phyloP scores from a whole-genome alignment of 495 filamentous ascomycete species.

The Amphirosellinia nigrospora region DNA sequence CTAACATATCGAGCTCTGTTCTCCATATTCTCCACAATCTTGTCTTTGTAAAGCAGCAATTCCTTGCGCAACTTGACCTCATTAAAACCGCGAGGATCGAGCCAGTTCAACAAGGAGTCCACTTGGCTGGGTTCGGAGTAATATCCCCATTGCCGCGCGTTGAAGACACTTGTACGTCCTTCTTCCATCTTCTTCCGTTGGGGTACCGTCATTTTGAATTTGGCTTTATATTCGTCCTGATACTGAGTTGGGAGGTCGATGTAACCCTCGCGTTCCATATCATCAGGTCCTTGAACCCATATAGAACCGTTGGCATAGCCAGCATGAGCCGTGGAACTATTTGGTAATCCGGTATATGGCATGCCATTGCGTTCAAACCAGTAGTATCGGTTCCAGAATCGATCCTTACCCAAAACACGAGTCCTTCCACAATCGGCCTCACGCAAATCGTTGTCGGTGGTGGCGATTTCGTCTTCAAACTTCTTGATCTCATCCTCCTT shows the following conservation, averaged over 20 bases:
- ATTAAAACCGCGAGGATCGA: slow-evolving; percentile 81
- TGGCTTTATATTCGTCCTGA: slow-evolving; percentile 64
- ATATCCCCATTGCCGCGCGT: slow-evolving; percentile 87
- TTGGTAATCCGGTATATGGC: slow-evolving; percentile 88
- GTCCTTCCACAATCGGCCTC: slow-evolving; percentile 93
- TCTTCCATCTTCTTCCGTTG: slow-evolving; percentile 89
- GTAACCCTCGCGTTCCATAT: slow-evolving; percentile 80
- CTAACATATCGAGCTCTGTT: slow-evolving; percentile 74
- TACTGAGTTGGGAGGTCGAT: slow-evolving; percentile 73
- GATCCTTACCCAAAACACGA: slow-evolving; percentile 84
- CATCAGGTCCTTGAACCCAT: slow-evolving; percentile 95
- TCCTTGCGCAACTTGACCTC: slow-evolving; percentile 88
- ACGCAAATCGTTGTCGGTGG: slow-evolving; percentile 87
- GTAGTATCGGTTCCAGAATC: slow-evolving; percentile 98
- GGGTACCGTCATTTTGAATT: slow-evolving; percentile 78
- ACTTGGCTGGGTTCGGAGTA: slow-evolving; percentile 79
- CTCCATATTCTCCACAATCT: slow-evolving; percentile 81
- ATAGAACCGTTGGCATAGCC: slow-evolving; percentile 92
- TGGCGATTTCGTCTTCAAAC: slow-evolving; percentile 81
- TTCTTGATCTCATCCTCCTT: slow-evolving; percentile 78
- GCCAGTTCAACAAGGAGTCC: slow-evolving; percentile 82
- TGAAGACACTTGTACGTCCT: slow-evolving; percentile 76
- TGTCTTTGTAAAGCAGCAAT: slow-evolving; percentile 74
- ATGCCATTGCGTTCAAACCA: slow-evolving; percentile 99
- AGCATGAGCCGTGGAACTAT: slow-evolving; percentile 84